Evolutionary conservation across 768 basidiomycete species (phyloP), one percentile per base, ranked within the genome.

Genomic region (Lentinula aciculospora): DNA sequence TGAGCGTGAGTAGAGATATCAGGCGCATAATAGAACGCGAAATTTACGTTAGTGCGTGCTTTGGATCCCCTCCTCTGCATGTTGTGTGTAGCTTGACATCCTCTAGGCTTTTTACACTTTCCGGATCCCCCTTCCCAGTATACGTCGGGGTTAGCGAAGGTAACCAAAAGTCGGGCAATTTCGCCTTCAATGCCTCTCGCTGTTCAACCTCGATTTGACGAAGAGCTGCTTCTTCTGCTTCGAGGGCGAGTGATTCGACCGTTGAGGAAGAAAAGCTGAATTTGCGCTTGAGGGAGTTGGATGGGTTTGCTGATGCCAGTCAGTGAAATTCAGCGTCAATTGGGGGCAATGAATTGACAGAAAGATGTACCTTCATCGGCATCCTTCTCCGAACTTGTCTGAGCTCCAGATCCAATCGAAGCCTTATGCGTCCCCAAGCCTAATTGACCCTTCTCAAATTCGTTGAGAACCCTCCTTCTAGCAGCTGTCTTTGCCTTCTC

Each of bases 151-250:
- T 94, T 25, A 98, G 73, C 0, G 91, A 94, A 2, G 94, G 94
- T 37, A 99, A 77, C 97, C 97, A 99, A 69, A 97, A 99, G 65
- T 97, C 94, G 2, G 97, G 94, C 2, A 98, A 80, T 69, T 98
- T 97, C 59, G 84, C 81, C 59, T 88, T 90, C 57, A 96, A 74
- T 3, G 88, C 81, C 61, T 94, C 93, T 0, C 88, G 87, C 63
- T 92, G 89, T 68, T 97, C 94, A 32, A 79, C 78, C 66, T 94
- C 91, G 47, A 98, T 92, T 64, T 87, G 75, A 31, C 79, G 79
- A 49, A 95, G 73, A 0, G 97, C 97, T 19, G 85, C 86, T 58
- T 95, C 92, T 67, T 98, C 95, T 1, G 94, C 94, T 66, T 92
- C 89, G 25, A 76, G 76, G 29, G 89, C 81, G 23, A 93, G 78